These are phyloP conservation scores for Tieghemostelium lacteum DNA, from an alignment of 78 protist species.

Conservation along the genomic window DNA sequence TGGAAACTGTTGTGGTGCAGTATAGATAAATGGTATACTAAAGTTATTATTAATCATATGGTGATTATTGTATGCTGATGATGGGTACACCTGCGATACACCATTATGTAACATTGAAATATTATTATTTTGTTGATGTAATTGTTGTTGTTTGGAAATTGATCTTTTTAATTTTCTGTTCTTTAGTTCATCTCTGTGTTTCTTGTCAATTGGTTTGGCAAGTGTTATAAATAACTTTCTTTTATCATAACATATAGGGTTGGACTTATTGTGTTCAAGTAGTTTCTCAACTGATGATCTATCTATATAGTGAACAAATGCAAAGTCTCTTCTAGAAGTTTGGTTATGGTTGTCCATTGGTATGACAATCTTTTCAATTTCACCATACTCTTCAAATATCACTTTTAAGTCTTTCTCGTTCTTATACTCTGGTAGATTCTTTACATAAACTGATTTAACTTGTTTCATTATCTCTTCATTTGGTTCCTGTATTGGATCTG, in stretches of 20 bases:
- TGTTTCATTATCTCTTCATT: constrained; percentile 17
- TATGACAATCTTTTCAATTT: constrained; percentile 45
- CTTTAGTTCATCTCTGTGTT: constrained; percentile 8
- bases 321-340: constrained; percentile 39
- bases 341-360: constrained; percentile 4
- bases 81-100: too few relatives aligned
- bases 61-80: too few relatives aligned
- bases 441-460: constrained; percentile 27
- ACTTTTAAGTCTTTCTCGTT: not conserved
- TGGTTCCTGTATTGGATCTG: constrained; percentile 46
- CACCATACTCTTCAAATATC: constrained; percentile 4
- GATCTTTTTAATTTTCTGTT: constrained; percentile 10
- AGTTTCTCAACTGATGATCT: constrained; percentile 30
- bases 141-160: not conserved
- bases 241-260: constrained; percentile 2
- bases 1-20: too few relatives aligned
- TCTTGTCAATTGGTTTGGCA: constrained; percentile 63
- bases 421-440: constrained; percentile 18
- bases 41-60: too few relatives aligned
- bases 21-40: too few relatives aligned
- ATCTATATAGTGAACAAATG: constrained; percentile 44
- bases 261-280: not conserved
- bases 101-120: too few relatives aligned
- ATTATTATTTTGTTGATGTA: too few relatives aligned
- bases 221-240: not conserved